These are phyloP conservation scores for rapeseed (Brassica napus) DNA, from an alignment of 345 rosid genomes.

Conservation along the genomic window DNA sequence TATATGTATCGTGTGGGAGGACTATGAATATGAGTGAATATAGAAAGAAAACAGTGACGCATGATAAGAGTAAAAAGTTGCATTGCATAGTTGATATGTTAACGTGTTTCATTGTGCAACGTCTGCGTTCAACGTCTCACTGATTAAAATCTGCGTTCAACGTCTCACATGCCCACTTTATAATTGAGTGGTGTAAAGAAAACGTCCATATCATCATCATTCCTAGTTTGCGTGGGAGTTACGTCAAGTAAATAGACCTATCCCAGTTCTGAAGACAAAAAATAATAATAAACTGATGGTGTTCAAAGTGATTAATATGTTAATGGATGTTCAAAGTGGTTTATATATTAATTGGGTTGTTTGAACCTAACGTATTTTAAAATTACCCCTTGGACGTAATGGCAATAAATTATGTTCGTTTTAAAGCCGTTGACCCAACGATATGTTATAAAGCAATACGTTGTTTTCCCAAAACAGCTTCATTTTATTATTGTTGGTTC, in stretches of 20 bases:
- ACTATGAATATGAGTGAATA: constrained; percentile 4
- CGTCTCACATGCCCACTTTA: constrained; percentile 15
- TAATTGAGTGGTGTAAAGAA: constrained; percentile 5
- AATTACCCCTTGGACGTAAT: not conserved
- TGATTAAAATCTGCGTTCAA: constrained; percentile 4
- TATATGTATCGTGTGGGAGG: not conserved
- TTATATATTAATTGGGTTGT: not conserved
- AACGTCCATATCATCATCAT: not conserved
- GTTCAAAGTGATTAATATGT: not conserved
- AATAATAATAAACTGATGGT: not conserved
- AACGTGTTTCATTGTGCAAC: constrained; percentile 4
- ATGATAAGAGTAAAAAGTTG: not conserved
- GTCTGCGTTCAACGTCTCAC: not conserved
- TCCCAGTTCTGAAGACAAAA: not conserved
- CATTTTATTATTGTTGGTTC: not conserved
- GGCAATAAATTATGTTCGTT: not conserved
- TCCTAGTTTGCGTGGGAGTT: not conserved
- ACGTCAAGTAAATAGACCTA: not conserved
- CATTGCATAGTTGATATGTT: not conserved
- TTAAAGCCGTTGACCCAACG: not conserved
- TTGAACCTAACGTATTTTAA: not conserved
- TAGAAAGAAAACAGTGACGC: not conserved
- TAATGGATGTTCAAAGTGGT: not conserved
- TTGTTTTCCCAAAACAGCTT: not conserved
- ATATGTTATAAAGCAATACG: not conserved